These are phyloP conservation scores for Hortiboletus flavorubellus DNA, from an alignment of 768 basidiomycete species.

Conservation along the genomic window DNA sequence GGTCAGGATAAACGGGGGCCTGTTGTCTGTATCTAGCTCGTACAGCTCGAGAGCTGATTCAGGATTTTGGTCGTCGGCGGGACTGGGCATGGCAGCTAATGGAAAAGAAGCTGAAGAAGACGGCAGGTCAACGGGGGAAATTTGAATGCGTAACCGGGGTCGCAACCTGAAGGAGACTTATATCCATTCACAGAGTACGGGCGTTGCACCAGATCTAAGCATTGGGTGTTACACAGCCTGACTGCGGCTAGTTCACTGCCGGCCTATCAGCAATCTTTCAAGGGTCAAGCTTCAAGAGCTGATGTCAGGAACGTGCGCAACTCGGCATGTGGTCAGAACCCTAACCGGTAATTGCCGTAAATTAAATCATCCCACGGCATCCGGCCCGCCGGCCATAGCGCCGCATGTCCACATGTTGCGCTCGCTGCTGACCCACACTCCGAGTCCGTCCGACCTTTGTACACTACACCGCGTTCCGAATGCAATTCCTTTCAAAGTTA, in stretches of 20 bases:
- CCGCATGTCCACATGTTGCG: no score
- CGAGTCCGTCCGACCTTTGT: no score
- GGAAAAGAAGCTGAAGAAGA: background rate
- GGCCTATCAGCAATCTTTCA: background rate
- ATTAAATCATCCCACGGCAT: no score
- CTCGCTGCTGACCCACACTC: no score
- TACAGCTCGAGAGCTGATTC: conserved; percentile 23
- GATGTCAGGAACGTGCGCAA: conserved; percentile 9
- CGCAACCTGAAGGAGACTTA: background rate
- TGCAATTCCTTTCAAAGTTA: no score
- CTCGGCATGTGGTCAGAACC: background rate
- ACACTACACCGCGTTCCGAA: no score
- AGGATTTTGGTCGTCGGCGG: background rate
- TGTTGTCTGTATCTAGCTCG: conserved; percentile 27
- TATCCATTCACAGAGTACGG: background rate
- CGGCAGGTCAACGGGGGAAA: background rate
- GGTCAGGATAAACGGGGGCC: conserved; percentile 40
- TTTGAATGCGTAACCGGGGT: background rate
- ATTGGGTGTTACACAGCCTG: conserved; percentile 6
- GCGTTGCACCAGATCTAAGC: background rate
- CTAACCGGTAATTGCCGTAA: no score
- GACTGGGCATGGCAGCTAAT: conserved; percentile 9
- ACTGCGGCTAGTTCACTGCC: background rate
- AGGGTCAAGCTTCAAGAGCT: background rate
- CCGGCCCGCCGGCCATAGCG: no score